Evolutionary conservation across 768 basidiomycete species (phyloP).

Genomic region (Pleurotus tuoliensis): DNA sequence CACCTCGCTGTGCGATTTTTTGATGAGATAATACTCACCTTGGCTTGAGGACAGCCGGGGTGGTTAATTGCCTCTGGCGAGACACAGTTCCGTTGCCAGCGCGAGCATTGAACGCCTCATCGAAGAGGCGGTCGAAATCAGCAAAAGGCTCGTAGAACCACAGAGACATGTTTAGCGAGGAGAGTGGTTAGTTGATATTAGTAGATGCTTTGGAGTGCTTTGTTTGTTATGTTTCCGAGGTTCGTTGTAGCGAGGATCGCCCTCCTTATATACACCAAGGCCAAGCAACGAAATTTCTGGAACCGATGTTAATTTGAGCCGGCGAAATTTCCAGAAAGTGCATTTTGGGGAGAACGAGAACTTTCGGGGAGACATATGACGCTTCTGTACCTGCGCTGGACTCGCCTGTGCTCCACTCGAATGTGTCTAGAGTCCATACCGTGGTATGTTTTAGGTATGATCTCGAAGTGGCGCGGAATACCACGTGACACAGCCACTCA

Average conservation of each 20-base stretch:
- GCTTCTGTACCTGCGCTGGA: too few species aligned
- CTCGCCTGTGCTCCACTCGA: too few species aligned
- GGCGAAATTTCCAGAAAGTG: neutral
- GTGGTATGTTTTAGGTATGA: too few species aligned
- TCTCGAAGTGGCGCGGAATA: too few species aligned
- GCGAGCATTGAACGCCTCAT: constrained; percentile 23
- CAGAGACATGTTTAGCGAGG: constrained; percentile 13
- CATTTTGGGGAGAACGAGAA: neutral
- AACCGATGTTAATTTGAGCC: neutral
- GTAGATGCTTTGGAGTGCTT: neutral
- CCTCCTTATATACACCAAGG: neutral
- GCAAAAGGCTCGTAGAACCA: constrained; percentile 35
- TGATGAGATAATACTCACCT: neutral
- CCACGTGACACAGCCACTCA: too few species aligned
- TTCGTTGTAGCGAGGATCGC: neutral
- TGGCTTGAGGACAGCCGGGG: neutral
- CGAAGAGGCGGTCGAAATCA: constrained; percentile 39
- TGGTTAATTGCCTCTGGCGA: neutral
- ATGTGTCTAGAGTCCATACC: too few species aligned
- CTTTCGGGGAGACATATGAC: too few species aligned
- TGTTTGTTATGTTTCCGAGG: neutral
- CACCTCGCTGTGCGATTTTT: too few species aligned
- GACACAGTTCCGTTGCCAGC: neutral
- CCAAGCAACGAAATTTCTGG: neutral
- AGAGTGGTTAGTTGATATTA: neutral